Conservation (phyloP, 2,329 filamentous ascomycete species). For the Dothistroma septosporum region DNA sequence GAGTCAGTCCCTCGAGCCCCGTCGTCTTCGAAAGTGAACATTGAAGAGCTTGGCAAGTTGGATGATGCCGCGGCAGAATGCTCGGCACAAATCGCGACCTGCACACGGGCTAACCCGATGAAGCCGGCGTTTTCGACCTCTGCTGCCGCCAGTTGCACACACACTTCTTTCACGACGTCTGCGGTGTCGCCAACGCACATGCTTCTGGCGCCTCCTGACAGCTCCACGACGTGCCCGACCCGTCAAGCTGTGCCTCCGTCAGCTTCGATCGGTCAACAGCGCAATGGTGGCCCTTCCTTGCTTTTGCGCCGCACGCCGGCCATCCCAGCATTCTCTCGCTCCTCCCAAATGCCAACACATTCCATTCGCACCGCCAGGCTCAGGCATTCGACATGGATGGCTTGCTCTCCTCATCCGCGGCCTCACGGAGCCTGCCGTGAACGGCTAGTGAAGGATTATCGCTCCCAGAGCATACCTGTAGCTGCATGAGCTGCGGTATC, state of each 20-base stretch:
- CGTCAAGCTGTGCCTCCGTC: constrained; percentile 12
- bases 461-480: constrained; percentile 3
- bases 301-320: constrained; percentile 14
- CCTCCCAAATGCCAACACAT: constrained; percentile 17
- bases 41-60: too few species aligned
- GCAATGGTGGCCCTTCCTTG: constrained; percentile 15
- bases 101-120: neutral
- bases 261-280: constrained; percentile 6
- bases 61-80: neutral
- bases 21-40: neutral
- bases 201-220: constrained; percentile 16
- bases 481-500: constrained; percentile 25
- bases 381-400: constrained; percentile 21
- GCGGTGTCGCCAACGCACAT: constrained; percentile 10
- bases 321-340: constrained; percentile 6
- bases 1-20: too few species aligned
- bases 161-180: constrained; percentile 5
- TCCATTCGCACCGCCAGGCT: constrained; percentile 9
- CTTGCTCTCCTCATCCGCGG: constrained; percentile 12
- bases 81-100: neutral
- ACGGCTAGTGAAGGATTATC: constrained; percentile 4
- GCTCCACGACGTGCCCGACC: constrained; percentile 11
- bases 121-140: neutral
- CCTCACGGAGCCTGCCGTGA: constrained; percentile 7
- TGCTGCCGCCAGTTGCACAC: constrained; percentile 2